Percentiles rank a stretch among this genome's conserved stretches.
phyloP scores from a whole-genome alignment of 2,329 filamentous ascomycete genomes.

The Alternaria sp. region DNA sequence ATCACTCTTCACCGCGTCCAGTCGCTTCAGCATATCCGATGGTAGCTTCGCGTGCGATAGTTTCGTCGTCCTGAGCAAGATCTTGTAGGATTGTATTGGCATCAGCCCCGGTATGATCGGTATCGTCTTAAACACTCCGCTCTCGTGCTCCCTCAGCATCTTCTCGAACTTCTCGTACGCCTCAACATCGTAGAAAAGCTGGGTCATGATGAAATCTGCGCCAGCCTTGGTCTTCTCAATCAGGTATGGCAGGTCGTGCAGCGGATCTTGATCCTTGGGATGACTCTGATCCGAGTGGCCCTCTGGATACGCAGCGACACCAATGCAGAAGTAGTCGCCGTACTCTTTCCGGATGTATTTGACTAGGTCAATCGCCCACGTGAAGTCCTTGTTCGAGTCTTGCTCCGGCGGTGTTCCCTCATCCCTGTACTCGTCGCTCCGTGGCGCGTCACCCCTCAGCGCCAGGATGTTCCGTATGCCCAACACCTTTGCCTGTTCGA shows the following conservation, averaged over 20 bases:
- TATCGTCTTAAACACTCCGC: conserved; percentile 82
- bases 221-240: conserved; percentile 90
- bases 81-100: conserved; percentile 97
- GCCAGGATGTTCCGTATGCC: conserved; percentile 95
- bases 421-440: conserved; percentile 84
- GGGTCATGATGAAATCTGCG: conserved; percentile 98
- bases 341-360: conserved; percentile 84
- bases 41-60: conserved; percentile 89
- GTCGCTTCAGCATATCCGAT: conserved; percentile 68
- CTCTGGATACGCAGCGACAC: conserved; percentile 93
- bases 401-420: conserved; percentile 66
- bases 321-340: conserved; percentile 95
- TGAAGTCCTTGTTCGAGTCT: conserved; percentile 76
- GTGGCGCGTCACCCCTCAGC: conserved; percentile 86
- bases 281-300: conserved; percentile 92
- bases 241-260: conserved; percentile 79
- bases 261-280: conserved; percentile 73
- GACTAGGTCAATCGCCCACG: conserved; percentile 87
- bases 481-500: conserved; percentile 87
- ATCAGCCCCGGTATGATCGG: conserved; percentile 94
- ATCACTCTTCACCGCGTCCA: conserved; percentile 76
- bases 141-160: conserved; percentile 77
- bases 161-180: conserved; percentile 83
- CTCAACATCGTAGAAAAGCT: conserved; percentile 90
- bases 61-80: conserved; percentile 91